Base-by-base conservation (phyloP, 2,329 filamentous ascomycete species). In the Fusarium ramigenum region DNA sequence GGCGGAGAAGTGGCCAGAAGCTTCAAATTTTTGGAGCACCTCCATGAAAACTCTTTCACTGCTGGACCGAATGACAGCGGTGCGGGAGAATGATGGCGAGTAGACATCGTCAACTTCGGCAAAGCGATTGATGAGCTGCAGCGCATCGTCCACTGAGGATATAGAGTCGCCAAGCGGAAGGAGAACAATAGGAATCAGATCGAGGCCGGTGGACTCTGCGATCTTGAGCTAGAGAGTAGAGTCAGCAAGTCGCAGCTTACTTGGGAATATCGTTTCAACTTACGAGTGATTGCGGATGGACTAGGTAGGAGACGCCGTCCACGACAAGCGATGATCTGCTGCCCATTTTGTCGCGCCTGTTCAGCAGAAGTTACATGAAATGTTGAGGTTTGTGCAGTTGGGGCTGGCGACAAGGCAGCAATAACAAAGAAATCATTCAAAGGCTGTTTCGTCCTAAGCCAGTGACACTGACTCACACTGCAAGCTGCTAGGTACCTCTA, bases 151-250 rank as follows among this genome's bases (percentile, higher is more conserved):
- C 0, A 53, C 34, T 1, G 50, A 53, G n/a, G 50, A 4, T 28
- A n/a, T 28, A 28, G 3, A 53, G 34, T 37, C 12, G 43, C 2
- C 9, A 5, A 28, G 4, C 0, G 21, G 18, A 12, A 28, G 7
- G 2, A 53, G 23, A 1, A 28, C 11, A 8, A 25, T 18, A 2
- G 49, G 32, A 7, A 21, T 11, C 1, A 23, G 12, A 9, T 28
- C 32, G 21, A 7, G 4, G 2, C 32, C 7, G 7, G 12, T 11
- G 0, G 32, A 2, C 12, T 53, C 49, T 21, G 10, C 7, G 2
- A 53, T 2, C 18, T 28, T 0, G 32, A 12, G 9, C 30, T 50
- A 23, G 9, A 19, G 23, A 18, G 16, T 18, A 36, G n/a, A 32
- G 47, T 34, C 11, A n/a, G 18, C 15, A 49, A 21, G 21, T n/a